Evolutionary conservation across 371 early-diverging fungal species (phyloP), one percentile per base, ranked within the genome.

Genomic region (Choanephora cucurbitarum): DNA sequence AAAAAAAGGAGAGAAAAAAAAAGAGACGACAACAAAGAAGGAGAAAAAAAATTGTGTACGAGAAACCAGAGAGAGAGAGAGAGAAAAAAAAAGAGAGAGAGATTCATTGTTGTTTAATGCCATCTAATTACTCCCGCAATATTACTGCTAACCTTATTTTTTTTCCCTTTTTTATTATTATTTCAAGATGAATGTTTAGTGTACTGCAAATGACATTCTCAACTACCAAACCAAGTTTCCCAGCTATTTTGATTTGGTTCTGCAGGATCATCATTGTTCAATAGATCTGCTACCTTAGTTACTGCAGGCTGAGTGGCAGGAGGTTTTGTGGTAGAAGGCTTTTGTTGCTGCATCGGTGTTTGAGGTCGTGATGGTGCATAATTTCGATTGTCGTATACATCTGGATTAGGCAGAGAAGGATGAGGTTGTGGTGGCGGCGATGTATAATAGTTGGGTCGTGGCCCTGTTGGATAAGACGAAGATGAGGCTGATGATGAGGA

Each of bases 151-250:
- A 37, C 37, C 37, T 37, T 37, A 37, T 13, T 37, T 37, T 37
- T 6, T 32, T n/a, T 15, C 39, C 15, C 15, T 15, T 37, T n/a
- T n/a, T n/a, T n/a, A n/a, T n/a, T n/a, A n/a, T n/a, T n/a, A n/a
- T n/a, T n/a, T 28, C 28, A 28, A 28, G 28, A 28, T 28, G 28
- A 28, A 28, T 28, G 28, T 28, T 28, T 28, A 28, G 3, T 28
- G 28, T 28, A 28, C 5, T 28, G 17, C 19, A 19, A 45, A 45
- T 19, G 24, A 45, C 8, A 10, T 28, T 28, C 48, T 59, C 28
- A 66, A 34, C 58, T 47, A 49, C 68, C 70, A 69, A 79, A 79
- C 79, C 79, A 79, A 32, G 79, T 69, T 59, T 79, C 73, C 79
- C 79, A 79, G 44, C 64, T 73, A 37, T 62, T 66, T 57, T 64